Base-by-base conservation (phyloP, 345 rosid species). In the Carallia pectinifolia region DNA sequence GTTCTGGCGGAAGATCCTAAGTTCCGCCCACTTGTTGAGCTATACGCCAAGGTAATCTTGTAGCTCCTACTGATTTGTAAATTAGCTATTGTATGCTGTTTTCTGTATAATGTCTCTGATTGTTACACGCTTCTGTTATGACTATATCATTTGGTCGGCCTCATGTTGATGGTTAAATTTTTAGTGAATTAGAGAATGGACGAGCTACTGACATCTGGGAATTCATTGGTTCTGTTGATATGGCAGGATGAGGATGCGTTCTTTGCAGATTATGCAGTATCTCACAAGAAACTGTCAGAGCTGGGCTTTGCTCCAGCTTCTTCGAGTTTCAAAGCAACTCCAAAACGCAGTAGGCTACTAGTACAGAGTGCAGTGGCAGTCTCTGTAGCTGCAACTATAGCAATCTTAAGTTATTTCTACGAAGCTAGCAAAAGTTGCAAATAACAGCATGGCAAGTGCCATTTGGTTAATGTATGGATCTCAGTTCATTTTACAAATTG, bases 241-340 rank as follows among this genome's bases (percentile, higher is more conserved):
- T 69, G 74, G 62, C 87, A 93, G 97, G 89, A 91, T 70, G 95
- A 90, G 78, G 95, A 90, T 56, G 81, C 74, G 69, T 94, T 91
- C 87, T 88, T 91, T 50, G 66, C 73, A 67, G 97, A 92, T 73
- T 91, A 91, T 72, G 86, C 93, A 8, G 68, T 13, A 7, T 84
- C 97, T 0, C 98, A 94, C 80, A 90, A 91, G 88, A 91, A 90
- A 78, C 83, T 94, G 40, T 91, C 97, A 0, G 96, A 94, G 79
- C 79, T 91, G 53, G 96, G 98, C 62, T 85, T 91, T 65, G 65
- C 34, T 52, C 77, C 80, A 3, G 70, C 79, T 65, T 69, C 66
- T 62, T 18, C 38, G 16, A 34, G 64, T 30, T 69, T 73, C 33
- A 80, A 40, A 67, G 59, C 77, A 55, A 40, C 55, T 1, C 53